Base-by-base conservation (phyloP, 805 yeast species). In the Nakazawaea laoshanensis region DNA sequence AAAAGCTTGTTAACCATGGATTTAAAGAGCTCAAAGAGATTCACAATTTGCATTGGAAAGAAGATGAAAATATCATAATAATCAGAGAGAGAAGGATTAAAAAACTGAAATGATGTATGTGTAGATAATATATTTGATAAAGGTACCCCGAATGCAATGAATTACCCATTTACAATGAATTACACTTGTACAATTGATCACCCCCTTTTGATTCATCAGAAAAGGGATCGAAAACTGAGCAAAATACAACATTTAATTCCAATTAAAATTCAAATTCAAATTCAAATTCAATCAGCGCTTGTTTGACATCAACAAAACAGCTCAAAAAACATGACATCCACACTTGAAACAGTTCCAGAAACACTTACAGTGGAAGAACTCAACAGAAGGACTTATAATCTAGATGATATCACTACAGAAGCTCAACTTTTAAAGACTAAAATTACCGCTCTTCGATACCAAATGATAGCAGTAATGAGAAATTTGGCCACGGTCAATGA, bases 401-500 rank as follows among this genome's bases (percentile, higher is more conserved):
- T 61, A 18, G 55, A 47, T 16, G 49, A 54, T 5, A 38, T 62
- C 2, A 45, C 61, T 29, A 50, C 47, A 12, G 68, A 63, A 39
- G 55, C 63, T 8, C 53, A 51, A 28, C 47, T 46, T 4, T 46
- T 63, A 15, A 52, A 53, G 31, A 36, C 50, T 7, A 48, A 42
- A 27, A 47, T 57, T 2, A 32, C 57, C 0, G 42, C 43, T 0
- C 47, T 65, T 38, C 53, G 69, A 37, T 60, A 60, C 37, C 60
- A 61, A 35, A 61, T 64, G 66, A 46, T 55, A 6, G 44, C 47
- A 8, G 55, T 57, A 30, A 47, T 65, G 12, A 44, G 54, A 2
- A 46, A 57, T 1, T 33, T 65, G 24, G 56, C 65, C 1, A 45
- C 63, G 4, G 57, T 75, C n/a, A 67, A 65, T 33, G 59, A 52